These are phyloP conservation scores for Lipomyces kockii DNA, from an alignment of 805 yeast species.

Conservation along the genomic window DNA sequence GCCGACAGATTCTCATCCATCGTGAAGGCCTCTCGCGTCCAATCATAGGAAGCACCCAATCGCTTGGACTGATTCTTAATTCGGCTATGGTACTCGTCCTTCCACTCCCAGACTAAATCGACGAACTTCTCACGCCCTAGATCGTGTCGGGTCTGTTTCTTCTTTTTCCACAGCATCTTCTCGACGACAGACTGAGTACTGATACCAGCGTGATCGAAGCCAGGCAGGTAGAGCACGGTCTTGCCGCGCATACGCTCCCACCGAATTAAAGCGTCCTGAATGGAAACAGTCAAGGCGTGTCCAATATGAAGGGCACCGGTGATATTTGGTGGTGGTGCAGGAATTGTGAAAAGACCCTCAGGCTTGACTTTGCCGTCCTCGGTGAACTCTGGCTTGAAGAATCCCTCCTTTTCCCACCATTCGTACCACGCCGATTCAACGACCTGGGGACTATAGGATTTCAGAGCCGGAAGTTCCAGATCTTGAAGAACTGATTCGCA, in stretches of 20 bases:
- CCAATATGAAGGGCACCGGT: slow-evolving; percentile 99
- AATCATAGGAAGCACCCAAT: slow-evolving; percentile 96
- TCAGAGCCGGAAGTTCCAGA: slow-evolving; percentile 88
- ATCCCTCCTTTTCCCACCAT: slow-evolving; percentile 93
- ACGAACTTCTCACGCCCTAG: slow-evolving; percentile 89
- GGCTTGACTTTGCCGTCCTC: slow-evolving; percentile 75
- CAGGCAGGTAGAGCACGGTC: slow-evolving; percentile 90
- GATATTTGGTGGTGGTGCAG: slow-evolving; percentile 99
- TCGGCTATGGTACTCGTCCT: slow-evolving; percentile 84
- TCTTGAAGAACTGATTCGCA: slow-evolving; percentile 60
- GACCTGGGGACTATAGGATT: slow-evolving; percentile 88
- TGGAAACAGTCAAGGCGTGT: slow-evolving; percentile 92
- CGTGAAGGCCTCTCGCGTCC: slow-evolving; percentile 94
- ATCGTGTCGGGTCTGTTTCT: slow-evolving; percentile 90
- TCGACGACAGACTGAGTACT: slow-evolving; percentile 98
- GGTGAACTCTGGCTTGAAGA: slow-evolving; percentile 83
- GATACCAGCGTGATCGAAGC: slow-evolving; percentile 99
- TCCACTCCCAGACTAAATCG: slow-evolving; percentile 97
- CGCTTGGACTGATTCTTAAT: slow-evolving; percentile 83
- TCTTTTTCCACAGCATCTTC: slow-evolving; percentile 88
- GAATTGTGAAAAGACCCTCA: slow-evolving; percentile 85
- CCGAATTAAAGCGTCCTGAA: slow-evolving; percentile 91
- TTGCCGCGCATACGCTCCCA: slow-evolving; percentile 97
- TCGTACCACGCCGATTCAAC: slow-evolving; percentile 97
- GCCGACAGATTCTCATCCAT: slow-evolving; percentile 74